These are phyloP conservation scores for Spirogloea muscicola DNA, from an alignment of 139 green algal species.

Conservation along the genomic window DNA sequence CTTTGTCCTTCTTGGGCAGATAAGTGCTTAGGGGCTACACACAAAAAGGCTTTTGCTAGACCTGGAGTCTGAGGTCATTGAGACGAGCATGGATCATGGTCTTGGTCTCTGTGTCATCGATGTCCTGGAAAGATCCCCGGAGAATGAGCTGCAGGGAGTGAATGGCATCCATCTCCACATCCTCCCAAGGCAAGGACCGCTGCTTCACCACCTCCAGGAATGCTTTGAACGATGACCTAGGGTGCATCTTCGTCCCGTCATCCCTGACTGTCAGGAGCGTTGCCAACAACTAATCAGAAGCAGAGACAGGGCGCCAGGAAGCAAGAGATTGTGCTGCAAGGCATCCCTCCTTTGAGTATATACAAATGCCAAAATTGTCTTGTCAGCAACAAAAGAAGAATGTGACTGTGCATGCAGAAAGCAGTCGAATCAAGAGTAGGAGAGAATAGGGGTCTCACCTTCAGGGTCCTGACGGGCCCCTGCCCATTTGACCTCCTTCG, in stretches of 20 bases:
- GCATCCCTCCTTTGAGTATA: too few species aligned
- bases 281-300: too few species aligned
- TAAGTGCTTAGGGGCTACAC: too few species aligned
- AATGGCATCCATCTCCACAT: slow-evolving; percentile 49
- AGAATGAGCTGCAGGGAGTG: slow-evolving; percentile 50
- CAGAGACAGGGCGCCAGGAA: too few species aligned
- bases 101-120: slow-evolving; percentile 42
- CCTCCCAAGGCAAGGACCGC: slow-evolving; percentile 42
- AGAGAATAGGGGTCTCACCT: too few species aligned
- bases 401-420: too few species aligned
- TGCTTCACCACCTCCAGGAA: slow-evolving; percentile 49
- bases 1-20: too few species aligned
- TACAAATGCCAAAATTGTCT: too few species aligned
- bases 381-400: too few species aligned
- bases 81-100: slow-evolving; percentile 47
- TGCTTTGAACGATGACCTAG: slow-evolving; percentile 37
- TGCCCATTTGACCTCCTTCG: slow-evolving; percentile 45
- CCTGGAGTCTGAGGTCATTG: slow-evolving; percentile 41
- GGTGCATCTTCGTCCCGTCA: slow-evolving; percentile 42
- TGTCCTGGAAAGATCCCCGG: slow-evolving; percentile 43
- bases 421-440: too few species aligned
- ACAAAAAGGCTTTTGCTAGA: too few species aligned
- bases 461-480: slow-evolving; percentile 31
- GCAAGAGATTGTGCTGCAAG: too few species aligned
- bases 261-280: slow-evolving; percentile 33